phyloP scores from a whole-genome alignment of 768 basidiomycete genomes.

The Heimioporus sp. region DNA sequence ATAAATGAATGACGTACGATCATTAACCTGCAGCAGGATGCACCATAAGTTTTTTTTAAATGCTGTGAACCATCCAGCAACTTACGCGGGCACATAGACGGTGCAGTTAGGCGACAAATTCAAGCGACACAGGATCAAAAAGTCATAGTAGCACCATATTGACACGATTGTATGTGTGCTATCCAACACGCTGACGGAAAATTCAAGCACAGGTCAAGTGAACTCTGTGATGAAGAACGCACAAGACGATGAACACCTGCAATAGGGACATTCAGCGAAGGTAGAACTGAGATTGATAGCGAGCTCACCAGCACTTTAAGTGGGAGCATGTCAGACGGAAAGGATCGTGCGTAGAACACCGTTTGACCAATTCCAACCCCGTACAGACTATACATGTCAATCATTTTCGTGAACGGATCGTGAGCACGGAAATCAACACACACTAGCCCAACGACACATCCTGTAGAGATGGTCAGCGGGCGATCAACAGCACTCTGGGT shows the following conservation, averaged over 20 bases:
- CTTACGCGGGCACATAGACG: conserved; percentile 5
- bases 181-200: conserved; percentile 7
- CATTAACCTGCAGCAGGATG: neutral
- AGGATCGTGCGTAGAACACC: conserved; percentile 14
- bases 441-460: conserved; percentile 10
- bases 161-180: neutral
- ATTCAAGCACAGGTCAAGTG: neutral
- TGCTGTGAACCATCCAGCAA: neutral
- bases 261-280: too few species aligned
- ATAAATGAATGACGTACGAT: neutral
- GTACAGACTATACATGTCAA: conserved; percentile 12
- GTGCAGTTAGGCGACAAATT: neutral
- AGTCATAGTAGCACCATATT: neutral
- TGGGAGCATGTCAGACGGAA: conserved; percentile 12
- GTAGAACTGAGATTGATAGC: neutral
- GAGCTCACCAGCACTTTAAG: conserved; percentile 16
- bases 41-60: neutral
- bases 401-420: neutral
- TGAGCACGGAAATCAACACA: neutral
- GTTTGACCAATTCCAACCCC: conserved; percentile 17
- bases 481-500: too few species aligned
- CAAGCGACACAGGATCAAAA: conserved; percentile 12
- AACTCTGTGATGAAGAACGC: neutral
- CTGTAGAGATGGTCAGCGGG: conserved; percentile 15
- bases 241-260: conserved; percentile 12